Conservation (phyloP, 2,329 filamentous ascomycete species). For the Berkeleyomyces rouxiae region DNA sequence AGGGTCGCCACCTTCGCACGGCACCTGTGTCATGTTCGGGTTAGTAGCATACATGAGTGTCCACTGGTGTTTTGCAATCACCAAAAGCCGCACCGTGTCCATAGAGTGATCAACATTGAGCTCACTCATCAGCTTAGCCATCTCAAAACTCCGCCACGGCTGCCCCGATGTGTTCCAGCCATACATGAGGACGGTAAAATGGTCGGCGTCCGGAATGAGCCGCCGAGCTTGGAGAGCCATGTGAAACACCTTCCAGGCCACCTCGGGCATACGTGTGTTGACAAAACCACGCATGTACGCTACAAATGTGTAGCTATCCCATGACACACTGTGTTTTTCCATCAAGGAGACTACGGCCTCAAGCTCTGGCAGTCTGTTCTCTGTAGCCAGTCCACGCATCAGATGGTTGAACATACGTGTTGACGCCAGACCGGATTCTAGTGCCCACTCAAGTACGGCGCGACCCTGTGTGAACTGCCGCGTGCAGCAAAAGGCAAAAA, state of each 20-base stretch:
- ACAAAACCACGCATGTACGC: constrained; percentile 33
- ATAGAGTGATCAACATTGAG: constrained; percentile 27
- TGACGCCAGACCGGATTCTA: constrained; percentile 32
- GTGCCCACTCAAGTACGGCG: constrained; percentile 30
- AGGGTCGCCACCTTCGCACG: constrained; percentile 17
- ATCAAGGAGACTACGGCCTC: constrained; percentile 33
- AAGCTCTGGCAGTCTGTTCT: constrained; percentile 34
- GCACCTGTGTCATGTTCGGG: constrained; percentile 21
- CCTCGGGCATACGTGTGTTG: constrained; percentile 31
- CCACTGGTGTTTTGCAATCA: constrained; percentile 11
- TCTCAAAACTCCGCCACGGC: constrained; percentile 30
- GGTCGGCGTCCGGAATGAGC: constrained; percentile 30
- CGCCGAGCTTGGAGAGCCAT: constrained; percentile 27
- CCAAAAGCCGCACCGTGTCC: constrained; percentile 18
- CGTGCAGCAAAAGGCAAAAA: constrained; percentile 31
- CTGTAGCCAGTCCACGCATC: constrained; percentile 49
- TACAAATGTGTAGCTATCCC: constrained; percentile 33
- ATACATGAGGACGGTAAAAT: constrained; percentile 37
- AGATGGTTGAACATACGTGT: constrained; percentile 66
- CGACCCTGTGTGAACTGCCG: constrained; percentile 23
- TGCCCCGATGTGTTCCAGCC: constrained; percentile 17
- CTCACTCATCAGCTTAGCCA: constrained; percentile 28
- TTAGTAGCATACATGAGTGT: constrained; percentile 27
- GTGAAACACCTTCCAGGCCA: constrained; percentile 32
- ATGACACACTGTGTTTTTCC: constrained; percentile 29